phyloP scores from a whole-genome alignment of 2,329 filamentous ascomycete genomes.

The Aspergillus jensenii region DNA sequence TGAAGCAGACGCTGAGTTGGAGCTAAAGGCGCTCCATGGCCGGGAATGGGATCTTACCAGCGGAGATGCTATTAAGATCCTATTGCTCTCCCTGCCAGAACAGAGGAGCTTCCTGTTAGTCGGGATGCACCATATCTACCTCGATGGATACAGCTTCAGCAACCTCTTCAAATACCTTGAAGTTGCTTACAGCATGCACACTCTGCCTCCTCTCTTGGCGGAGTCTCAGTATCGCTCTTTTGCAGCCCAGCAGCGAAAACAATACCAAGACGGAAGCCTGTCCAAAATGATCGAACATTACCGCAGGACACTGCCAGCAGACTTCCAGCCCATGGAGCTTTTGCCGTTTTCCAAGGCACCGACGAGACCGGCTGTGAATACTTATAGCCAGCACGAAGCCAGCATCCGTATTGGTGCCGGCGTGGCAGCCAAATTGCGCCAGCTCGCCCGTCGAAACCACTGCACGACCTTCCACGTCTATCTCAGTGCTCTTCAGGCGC shows the following conservation, averaged over 20 bases:
- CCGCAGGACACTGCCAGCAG: too few relatives aligned
- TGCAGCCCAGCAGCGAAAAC: too few relatives aligned
- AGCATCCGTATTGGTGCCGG: not conserved
- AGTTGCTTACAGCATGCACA: not conserved
- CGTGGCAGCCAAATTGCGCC: not conserved
- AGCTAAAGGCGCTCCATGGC: not conserved
- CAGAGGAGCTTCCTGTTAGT: not conserved
- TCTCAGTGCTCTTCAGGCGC: not conserved
- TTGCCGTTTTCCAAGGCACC: not conserved
- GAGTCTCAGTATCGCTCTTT: not conserved
- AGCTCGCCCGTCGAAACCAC: not conserved
- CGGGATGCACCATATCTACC: conserved; percentile 18
- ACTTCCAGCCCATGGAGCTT: not conserved
- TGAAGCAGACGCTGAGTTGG: conserved; percentile 17
- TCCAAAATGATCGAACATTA: too few relatives aligned
- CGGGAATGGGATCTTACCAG: not conserved
- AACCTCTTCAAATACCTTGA: conserved; percentile 8
- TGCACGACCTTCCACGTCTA: conserved; percentile 6
- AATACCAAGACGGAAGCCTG: too few relatives aligned
- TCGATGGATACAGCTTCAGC: conserved; percentile 13
- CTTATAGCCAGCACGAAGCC: not conserved
- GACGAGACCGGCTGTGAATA: not conserved
- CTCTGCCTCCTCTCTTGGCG: not conserved
- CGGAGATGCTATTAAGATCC: not conserved
- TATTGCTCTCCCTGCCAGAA: not conserved